phyloP scores from a whole-genome alignment of 2,329 filamentous ascomycete species.

The Ilyonectria destructans region DNA sequence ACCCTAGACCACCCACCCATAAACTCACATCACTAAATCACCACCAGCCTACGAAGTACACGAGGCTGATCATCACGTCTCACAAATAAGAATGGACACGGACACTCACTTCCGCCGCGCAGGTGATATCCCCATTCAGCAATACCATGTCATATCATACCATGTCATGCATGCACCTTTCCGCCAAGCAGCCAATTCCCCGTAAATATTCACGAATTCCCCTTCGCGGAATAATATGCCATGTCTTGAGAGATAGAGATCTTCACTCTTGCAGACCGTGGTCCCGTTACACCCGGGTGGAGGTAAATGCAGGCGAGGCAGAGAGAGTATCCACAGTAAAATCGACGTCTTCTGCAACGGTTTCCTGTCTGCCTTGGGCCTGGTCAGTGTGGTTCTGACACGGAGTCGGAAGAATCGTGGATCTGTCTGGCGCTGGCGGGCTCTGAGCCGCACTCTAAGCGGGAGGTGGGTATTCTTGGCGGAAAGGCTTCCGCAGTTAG shows the following conservation, averaged over 20 bases:
- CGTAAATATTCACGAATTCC: slow-evolving; percentile 31
- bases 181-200: slow-evolving; percentile 6
- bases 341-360: slow-evolving; percentile 15
- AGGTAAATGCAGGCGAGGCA: neutral
- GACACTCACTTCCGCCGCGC: neutral
- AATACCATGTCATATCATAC: neutral
- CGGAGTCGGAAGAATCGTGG: neutral
- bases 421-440: slow-evolving; percentile 13
- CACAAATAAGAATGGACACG: neutral
- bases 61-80: neutral
- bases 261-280: slow-evolving; percentile 7
- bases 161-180: slow-evolving; percentile 10
- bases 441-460: slow-evolving; percentile 27
- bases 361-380: slow-evolving; percentile 24
- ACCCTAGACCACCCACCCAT: slow-evolving; percentile 1
- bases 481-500: slow-evolving; percentile 48
- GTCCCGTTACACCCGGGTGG: slow-evolving; percentile 2
- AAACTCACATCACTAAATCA: neutral
- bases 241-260: slow-evolving; percentile 25
- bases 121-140: slow-evolving; percentile 14
- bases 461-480: slow-evolving; percentile 27
- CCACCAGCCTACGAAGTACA: neutral
- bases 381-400: slow-evolving; percentile 8
- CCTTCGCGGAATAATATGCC: slow-evolving; percentile 20
- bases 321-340: slow-evolving; percentile 8